Evolutionary conservation across 208 protist species (phyloP).

Genomic region (Leishmania major): DNA sequence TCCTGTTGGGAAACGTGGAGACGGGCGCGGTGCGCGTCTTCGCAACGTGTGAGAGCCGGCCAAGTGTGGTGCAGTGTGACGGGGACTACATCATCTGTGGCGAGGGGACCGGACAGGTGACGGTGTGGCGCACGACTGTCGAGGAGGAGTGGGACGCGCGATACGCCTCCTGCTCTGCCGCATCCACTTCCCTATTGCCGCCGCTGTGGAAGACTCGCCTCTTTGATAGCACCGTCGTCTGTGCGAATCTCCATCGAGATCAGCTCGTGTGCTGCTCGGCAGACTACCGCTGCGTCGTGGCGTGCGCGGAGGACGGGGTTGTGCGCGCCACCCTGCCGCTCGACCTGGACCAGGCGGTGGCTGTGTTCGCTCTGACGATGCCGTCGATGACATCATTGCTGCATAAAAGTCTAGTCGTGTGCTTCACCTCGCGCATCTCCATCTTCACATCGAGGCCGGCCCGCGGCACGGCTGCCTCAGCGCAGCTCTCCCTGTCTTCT

Average conservation of each 20-base stretch:
- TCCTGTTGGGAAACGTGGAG: conserved; percentile 71
- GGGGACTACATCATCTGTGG: conserved; percentile 77
- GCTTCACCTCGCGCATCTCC: conserved; percentile 18
- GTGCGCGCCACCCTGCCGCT: conserved; percentile 40
- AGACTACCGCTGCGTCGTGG: conserved; percentile 59
- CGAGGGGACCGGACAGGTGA: conserved; percentile 72
- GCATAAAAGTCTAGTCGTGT: conserved; percentile 1
- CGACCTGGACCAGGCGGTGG: conserved; percentile 36
- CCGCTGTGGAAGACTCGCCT: conserved; percentile 54
- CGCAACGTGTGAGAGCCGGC: conserved; percentile 56
- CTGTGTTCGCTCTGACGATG: conserved; percentile 29
- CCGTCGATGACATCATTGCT: not conserved
- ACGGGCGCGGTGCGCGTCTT: conserved; percentile 51
- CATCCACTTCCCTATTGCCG: not conserved
- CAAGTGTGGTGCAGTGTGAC: conserved; percentile 70
- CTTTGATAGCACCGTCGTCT: conserved; percentile 62
- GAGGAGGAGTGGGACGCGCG: conserved; percentile 22
- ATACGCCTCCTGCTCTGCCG: not conserved
- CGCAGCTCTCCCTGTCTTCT: not conserved
- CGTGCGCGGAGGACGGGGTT: conserved; percentile 45
- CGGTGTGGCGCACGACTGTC: conserved; percentile 58
- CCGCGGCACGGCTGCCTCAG: not conserved
- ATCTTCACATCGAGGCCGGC: conserved; percentile 27
- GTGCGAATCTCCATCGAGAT: conserved; percentile 45
- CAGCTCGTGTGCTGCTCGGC: conserved; percentile 63